Conservation (phyloP, 306 rosid species). For the Vigna nakashimae region DNA sequence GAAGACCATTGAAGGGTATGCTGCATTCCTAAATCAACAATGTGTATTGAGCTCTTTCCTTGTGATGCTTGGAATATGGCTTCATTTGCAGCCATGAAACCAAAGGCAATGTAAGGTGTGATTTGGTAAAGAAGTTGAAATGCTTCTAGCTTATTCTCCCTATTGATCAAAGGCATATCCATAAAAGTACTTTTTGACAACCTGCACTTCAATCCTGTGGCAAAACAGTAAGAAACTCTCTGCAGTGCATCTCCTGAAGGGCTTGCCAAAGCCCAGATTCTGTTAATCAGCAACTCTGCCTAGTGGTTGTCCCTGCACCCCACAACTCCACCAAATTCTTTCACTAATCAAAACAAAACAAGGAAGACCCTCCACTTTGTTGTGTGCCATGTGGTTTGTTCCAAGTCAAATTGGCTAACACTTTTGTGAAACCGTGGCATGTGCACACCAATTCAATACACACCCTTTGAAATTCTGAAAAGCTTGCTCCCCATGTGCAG, state of each 20-base stretch:
- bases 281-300: conserved; percentile 60
- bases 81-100: conserved; percentile 86
- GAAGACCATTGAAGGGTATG: conserved; percentile 86
- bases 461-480: too few species aligned
- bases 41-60: conserved; percentile 65
- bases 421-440: too few species aligned
- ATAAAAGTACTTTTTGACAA: conserved; percentile 48
- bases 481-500: too few species aligned
- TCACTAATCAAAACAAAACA: too few species aligned
- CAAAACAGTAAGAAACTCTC: conserved; percentile 69
- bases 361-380: too few species aligned
- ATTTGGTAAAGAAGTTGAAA: conserved; percentile 76
- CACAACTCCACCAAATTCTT: conserved; percentile 76
- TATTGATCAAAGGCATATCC: conserved; percentile 52
- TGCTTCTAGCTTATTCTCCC: conserved; percentile 70
- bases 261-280: conserved; percentile 60
- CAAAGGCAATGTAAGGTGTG: conserved; percentile 79
- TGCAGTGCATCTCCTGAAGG: conserved; percentile 78
- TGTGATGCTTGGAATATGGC: conserved; percentile 67
- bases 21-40: conserved; percentile 75
- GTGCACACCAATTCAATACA: too few species aligned
- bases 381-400: too few species aligned
- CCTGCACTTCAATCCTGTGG: conserved; percentile 69
- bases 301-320: conserved; percentile 72
- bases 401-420: too few species aligned